Base-by-base conservation (phyloP, 2,329 filamentous ascomycete genomes). In the Fusarium sp. region DNA sequence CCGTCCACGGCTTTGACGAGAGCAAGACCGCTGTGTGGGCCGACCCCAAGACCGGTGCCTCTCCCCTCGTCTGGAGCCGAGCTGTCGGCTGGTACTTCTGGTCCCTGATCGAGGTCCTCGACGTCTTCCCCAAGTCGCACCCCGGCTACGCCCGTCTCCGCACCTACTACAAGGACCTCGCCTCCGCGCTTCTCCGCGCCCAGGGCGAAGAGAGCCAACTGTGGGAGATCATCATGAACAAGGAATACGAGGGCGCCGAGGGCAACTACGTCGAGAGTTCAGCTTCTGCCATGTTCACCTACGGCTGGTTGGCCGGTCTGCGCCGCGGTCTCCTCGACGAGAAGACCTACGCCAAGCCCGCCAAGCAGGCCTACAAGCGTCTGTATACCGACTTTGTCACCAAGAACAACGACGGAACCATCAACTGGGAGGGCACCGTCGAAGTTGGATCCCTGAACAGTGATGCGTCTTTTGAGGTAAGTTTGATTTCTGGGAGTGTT, bases 201-300 rank as follows among this genome's bases (percentile, higher is more conserved):
- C 75, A 85, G 0, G 79, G 81, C 22, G 82, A 85, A 56, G 67
- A 69, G 13, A 68, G 66, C 3, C 84, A 85, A 0, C 85, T 84
- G 8, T 89, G 87, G 86, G 88, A 85, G 83, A 76, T 88, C 51
- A 78, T 88, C 43, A 85, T 88, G 82, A 82, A 82, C 67, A 79
- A 82, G 57, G 75, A 80, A 25, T 82, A 84, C 55, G 80, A 82
- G 1, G 81, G 80, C 2, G 69, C 75, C 39, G 65, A 80, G 45
- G 85, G 85, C 4, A 89, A 90, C 74, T 90, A 86, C 73, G 83
- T 89, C 47, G 85, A 90, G 77, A 85, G 84, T 33, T 87, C 85
- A 32, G 87, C 82, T 9, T 84, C 84, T 3, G 86, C 85, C 5
- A 86, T 89, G 83, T 88, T 88, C 67, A 79, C 81, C 1, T 87